Evolutionary conservation across 352 stramenopile species (phyloP).

Genomic region (Pythium folliculosum): DNA sequence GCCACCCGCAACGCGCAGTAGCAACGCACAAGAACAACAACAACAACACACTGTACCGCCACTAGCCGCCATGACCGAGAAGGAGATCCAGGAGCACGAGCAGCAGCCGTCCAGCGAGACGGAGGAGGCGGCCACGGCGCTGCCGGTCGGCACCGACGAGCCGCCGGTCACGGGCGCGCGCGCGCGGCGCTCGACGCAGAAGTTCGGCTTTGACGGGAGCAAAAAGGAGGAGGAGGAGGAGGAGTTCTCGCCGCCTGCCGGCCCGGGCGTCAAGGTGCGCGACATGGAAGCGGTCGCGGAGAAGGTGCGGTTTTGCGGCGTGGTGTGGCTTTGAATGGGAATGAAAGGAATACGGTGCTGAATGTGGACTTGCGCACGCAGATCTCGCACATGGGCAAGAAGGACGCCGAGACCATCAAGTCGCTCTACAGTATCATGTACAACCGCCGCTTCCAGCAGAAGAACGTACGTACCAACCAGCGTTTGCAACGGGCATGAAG

Average conservation of each 20-base stretch:
- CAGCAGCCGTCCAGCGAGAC: background rate
- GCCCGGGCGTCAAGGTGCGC: conserved; percentile 55
- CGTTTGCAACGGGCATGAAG: background rate
- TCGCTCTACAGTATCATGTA: conserved; percentile 85
- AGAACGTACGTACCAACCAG: conserved; percentile 57
- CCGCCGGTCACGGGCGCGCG: conserved; percentile 33
- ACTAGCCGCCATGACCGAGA: background rate
- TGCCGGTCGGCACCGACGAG: conserved; percentile 1
- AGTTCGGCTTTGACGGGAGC: conserved; percentile 55
- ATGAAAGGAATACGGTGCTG: background rate
- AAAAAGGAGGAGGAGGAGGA: conserved; percentile 48
- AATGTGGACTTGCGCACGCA: conserved; percentile 14
- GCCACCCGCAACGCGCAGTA: background rate
- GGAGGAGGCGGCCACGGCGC: conserved; percentile 12
- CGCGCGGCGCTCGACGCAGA: conserved; percentile 66
- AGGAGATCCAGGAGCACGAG: conserved; percentile 7
- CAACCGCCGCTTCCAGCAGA: conserved; percentile 72
- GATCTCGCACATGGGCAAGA: conserved; percentile 71
- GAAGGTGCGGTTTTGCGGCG: conserved; percentile 34
- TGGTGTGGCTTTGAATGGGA: background rate
- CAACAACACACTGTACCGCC: background rate
- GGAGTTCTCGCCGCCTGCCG: conserved; percentile 61
- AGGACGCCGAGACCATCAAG: conserved; percentile 70
- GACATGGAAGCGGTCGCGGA: conserved; percentile 61
- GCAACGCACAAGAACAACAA: background rate